A percentile compares a stretch with the other conserved stretches of the same genome.
Evolutionary conservation across 257 asterid genomes (phyloP).

Genomic region (Galeopsis tetrahit): DNA sequence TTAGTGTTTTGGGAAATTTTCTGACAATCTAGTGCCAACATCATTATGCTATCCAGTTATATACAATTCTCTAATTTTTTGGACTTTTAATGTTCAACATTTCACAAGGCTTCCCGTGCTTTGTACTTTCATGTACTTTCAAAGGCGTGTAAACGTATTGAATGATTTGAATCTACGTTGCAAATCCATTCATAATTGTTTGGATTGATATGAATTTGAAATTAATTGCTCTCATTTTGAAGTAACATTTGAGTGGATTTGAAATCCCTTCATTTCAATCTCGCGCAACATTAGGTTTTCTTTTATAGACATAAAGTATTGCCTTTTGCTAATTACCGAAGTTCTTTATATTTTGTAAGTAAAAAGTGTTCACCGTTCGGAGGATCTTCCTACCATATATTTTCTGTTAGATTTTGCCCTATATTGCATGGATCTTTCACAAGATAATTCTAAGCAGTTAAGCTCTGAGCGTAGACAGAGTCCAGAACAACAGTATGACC

Average conservation of each 20-base stretch:
- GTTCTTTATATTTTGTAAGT: conserved; percentile 1
- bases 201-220: neutral
- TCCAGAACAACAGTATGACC: conserved; percentile 15
- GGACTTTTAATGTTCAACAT: neutral
- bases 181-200: neutral
- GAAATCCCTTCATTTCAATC: neutral
- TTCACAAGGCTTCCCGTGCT: neutral
- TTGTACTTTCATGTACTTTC: neutral
- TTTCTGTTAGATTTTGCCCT: conserved; percentile 20
- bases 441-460: neutral
- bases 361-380: conserved; percentile 14
- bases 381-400: conserved; percentile 10
- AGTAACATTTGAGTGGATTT: neutral
- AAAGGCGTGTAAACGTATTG: neutral
- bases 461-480: neutral
- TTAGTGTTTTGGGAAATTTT: conserved; percentile 3
- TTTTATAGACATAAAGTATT: neutral
- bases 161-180: neutral
- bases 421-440: conserved; percentile 4
- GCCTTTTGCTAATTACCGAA: conserved; percentile 9
- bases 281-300: neutral
- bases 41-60: neutral
- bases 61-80: neutral
- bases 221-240: neutral
- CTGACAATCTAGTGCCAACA: neutral